phyloP scores from a whole-genome alignment of 2,329 filamentous ascomycete species.

The Xylaria sp. region DNA sequence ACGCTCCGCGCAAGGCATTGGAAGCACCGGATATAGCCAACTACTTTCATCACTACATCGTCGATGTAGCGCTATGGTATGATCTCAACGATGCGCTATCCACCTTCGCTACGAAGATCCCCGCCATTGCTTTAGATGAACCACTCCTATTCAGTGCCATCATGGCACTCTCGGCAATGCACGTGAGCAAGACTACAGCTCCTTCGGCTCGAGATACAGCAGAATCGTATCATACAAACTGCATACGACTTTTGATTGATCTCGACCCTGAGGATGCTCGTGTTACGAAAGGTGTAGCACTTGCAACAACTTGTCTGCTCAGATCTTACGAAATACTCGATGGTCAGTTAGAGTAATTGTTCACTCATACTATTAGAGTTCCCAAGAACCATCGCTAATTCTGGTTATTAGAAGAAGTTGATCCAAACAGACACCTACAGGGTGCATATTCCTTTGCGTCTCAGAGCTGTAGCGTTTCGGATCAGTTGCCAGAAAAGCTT shows the following conservation, averaged over 20 bases:
- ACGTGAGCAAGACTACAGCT: constrained; percentile 39
- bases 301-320: constrained; percentile 51
- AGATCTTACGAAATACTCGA: constrained; percentile 53
- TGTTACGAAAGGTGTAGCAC: constrained; percentile 42
- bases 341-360: constrained; percentile 33
- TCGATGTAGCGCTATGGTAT: constrained; percentile 48
- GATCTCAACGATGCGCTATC: constrained; percentile 46
- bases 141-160: constrained; percentile 48
- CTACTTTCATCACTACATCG: constrained; percentile 46
- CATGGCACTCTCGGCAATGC: constrained; percentile 49
- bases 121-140: constrained; percentile 42
- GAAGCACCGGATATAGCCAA: constrained; percentile 36
- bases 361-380: constrained; percentile 1
- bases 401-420: constrained; percentile 37
- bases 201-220: constrained; percentile 34
- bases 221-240: constrained; percentile 45
- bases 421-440: constrained; percentile 49
- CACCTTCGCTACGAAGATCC: constrained; percentile 42
- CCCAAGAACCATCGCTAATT: neutral
- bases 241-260: constrained; percentile 43
- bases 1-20: constrained; percentile 35
- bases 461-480: constrained; percentile 27
- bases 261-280: constrained; percentile 38
- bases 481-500: constrained; percentile 32
- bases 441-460: constrained; percentile 50